Base-by-base conservation (phyloP, 176 grass and related monocot species). In the Puya raimondii region DNA sequence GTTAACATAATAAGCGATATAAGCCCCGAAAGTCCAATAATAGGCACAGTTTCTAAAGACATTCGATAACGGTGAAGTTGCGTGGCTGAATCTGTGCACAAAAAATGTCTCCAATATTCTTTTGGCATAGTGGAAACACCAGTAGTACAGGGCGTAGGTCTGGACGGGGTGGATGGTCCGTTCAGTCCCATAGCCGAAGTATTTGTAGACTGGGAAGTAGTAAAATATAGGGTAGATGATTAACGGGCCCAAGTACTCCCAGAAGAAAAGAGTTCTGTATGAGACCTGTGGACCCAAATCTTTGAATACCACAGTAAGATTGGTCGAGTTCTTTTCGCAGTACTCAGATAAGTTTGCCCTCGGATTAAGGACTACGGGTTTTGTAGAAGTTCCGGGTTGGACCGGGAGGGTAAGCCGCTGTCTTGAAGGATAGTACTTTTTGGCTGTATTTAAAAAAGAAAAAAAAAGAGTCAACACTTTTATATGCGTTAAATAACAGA, bases 41-140 rank as follows among this genome's bases (percentile, higher is more conserved):
- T 99, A 99, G 9, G 89, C 84, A 2, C 94, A 99, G 77, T 99
- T 99, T 20, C 94, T 80, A 13, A 93, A 99, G 14, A 99, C 94
- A 3, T 93, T 91, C 3, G 87, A 90, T 4, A 99, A 17, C 20
- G 94, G 94, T 16, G 94, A 99, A 4, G 94, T 99, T 3, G 90
- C 94, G 16, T 99, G 94, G 78, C 89, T 93, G 82, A 99, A 93
- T 27, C 94, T 81, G 77, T 99, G 94, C 9, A 99, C 77, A 5
- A 99, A 93, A 82, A 99, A 93, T 0, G 94, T 93, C 82, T 99
- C 94, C 74, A 91, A 78, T 67, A 99, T 93, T 72, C 94, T 69
- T 79, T 99, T 99, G 80, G 87, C 85, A 82, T 99, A 93, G 85
- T 99, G 94, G 70, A 99, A 83, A 70, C 89, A 88, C 75, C 78